Evolutionary conservation across 2,329 filamentous ascomycete genomes (phyloP).

Genomic region (Phialemonium atrogriseum): DNA sequence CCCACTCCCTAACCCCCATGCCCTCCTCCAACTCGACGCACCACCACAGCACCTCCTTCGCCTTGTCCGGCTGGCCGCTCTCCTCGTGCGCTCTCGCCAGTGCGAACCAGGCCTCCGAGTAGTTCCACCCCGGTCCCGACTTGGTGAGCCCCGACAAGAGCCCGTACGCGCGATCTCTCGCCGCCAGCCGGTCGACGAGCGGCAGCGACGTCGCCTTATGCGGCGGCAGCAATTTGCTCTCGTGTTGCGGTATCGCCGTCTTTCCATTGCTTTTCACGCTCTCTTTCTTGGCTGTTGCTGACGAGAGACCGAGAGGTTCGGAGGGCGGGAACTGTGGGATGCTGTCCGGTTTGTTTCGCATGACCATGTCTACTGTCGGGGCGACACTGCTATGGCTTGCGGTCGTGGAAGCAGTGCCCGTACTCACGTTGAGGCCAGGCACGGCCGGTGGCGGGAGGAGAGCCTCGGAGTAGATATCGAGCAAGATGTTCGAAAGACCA

Average conservation of each 20-base stretch:
- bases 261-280: constrained; percentile 4
- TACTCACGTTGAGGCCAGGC: constrained; percentile 29
- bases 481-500: constrained; percentile 72
- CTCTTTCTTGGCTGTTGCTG: background rate
- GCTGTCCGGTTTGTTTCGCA: constrained; percentile 2
- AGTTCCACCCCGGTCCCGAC: constrained; percentile 81
- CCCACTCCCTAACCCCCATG: constrained; percentile 72
- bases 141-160: constrained; percentile 78
- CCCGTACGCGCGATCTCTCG: constrained; percentile 80
- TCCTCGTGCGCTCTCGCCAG: constrained; percentile 83
- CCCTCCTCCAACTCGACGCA: constrained; percentile 90
- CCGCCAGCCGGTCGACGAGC: constrained; percentile 73
- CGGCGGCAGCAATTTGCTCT: constrained; percentile 38
- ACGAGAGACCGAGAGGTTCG: background rate
- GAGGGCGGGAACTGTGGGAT: background rate
- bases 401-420: constrained; percentile 17
- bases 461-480: constrained; percentile 73
- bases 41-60: constrained; percentile 94
- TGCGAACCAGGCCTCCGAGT: constrained; percentile 86
- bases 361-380: constrained; percentile 5
- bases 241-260: constrained; percentile 13
- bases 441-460: constrained; percentile 51
- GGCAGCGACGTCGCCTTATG: constrained; percentile 57
- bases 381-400: constrained; percentile 8
- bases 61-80: constrained; percentile 75